These are phyloP conservation scores for Fragaria iinumae DNA, from an alignment of 306 rosid species.

Conservation along the genomic window DNA sequence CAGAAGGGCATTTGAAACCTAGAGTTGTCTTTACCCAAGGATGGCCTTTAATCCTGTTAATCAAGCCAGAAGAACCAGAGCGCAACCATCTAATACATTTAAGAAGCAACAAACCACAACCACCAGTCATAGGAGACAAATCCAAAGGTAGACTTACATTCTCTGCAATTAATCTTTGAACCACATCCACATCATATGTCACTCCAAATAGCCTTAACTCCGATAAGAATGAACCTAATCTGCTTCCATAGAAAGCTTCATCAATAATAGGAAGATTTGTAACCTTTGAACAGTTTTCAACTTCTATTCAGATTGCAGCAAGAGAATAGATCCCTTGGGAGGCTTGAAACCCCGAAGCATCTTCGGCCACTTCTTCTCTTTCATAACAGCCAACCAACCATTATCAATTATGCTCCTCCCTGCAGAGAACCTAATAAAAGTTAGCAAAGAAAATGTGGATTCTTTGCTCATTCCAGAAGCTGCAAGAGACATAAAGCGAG, in stretches of 20 bases:
- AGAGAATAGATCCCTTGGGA: slow-evolving; percentile 21
- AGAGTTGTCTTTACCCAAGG: slow-evolving; percentile 15
- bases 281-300: slow-evolving; percentile 1
- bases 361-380: slow-evolving; percentile 28
- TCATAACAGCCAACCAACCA: slow-evolving; percentile 18
- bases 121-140: slow-evolving; percentile 7
- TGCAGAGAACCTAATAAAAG: slow-evolving; percentile 12
- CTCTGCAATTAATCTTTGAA: slow-evolving; percentile 21
- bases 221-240: slow-evolving; percentile 9
- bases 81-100: slow-evolving; percentile 13
- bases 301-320: slow-evolving; percentile 10
- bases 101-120: slow-evolving; percentile 12
- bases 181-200: neutral
- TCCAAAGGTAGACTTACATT: slow-evolving; percentile 4
- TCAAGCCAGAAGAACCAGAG: neutral
- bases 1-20: slow-evolving; percentile 21
- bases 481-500: neutral
- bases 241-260: slow-evolving; percentile 14
- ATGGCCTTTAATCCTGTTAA: neutral
- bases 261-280: slow-evolving; percentile 20
- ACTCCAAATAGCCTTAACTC: slow-evolving; percentile 23
- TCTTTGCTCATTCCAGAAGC: slow-evolving; percentile 20
- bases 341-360: slow-evolving; percentile 19
- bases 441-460: slow-evolving; percentile 8
- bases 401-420: slow-evolving; percentile 7